A percentile compares a stretch with the other conserved stretches of the same genome.
Conservation (phyloP, 306 rosid species). For the Datisca glomerata region DNA sequence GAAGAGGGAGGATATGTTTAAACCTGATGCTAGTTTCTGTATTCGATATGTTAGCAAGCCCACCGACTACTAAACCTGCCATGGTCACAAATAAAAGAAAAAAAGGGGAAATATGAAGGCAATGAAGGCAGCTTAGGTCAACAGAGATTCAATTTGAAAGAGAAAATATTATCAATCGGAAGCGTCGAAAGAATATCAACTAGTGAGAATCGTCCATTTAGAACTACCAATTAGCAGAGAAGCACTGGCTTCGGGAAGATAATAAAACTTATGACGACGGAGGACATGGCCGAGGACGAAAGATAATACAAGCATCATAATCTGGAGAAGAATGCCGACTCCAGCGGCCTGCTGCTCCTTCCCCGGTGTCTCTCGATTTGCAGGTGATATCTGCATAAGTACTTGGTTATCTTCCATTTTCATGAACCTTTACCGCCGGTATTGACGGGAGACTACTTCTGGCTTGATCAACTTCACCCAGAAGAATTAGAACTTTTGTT, state of each 20-base stretch:
- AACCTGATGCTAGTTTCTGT: constrained; percentile 87
- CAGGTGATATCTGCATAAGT: no score
- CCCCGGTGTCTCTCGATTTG: no score
- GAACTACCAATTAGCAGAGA: constrained; percentile 79
- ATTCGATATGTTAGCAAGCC: constrained; percentile 78
- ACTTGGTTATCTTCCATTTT: no score
- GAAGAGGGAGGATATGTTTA: constrained; percentile 2
- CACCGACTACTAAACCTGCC: constrained; percentile 83
- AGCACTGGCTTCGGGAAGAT: constrained; percentile 97
- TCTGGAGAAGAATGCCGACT: constrained; percentile 96
- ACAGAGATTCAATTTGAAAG: no score
- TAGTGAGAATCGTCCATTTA: background rate
- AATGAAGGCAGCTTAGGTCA: background rate
- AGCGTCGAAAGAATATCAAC: background rate
- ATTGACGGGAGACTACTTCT: no score
- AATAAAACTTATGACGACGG: constrained; percentile 79
- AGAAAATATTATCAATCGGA: background rate
- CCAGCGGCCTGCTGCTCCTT: constrained; percentile 99
- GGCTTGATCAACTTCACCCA: no score
- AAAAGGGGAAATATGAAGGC: background rate
- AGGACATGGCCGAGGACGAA: constrained; percentile 97
- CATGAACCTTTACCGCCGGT: no score
- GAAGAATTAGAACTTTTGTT: no score
- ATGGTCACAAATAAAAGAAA: constrained; percentile 2
- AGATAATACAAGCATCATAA: constrained; percentile 95